Evolutionary conservation across 306 rosid species (phyloP).

Genomic region (Cicer bijugum): DNA sequence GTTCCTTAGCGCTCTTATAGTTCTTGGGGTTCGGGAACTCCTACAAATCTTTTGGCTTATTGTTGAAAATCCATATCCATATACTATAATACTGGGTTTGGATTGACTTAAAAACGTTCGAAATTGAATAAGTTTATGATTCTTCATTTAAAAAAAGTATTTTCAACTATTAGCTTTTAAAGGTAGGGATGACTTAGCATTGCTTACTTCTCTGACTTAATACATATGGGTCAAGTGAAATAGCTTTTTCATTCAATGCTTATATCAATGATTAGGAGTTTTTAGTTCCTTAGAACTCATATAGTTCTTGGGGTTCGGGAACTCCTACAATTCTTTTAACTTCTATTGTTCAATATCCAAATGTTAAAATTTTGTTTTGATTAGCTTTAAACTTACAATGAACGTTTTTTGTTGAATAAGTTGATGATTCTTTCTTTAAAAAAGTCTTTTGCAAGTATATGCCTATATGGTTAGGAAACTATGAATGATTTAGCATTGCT

Average conservation of each 20-base stretch:
- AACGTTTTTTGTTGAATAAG: not conserved
- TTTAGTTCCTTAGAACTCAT: slow-evolving; percentile 33
- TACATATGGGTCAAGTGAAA: slow-evolving; percentile 26
- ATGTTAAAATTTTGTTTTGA: not conserved
- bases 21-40: slow-evolving; percentile 43
- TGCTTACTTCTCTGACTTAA: slow-evolving; percentile 1
- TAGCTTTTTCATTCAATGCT: slow-evolving; percentile 11
- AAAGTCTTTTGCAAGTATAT: not conserved
- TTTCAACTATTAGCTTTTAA: not conserved
- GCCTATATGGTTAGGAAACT: not conserved
- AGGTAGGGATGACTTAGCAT: slow-evolving; percentile 33
- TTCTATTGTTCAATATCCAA: not conserved
- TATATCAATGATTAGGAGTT: slow-evolving; percentile 37
- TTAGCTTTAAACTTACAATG: not conserved
- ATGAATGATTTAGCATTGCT: slow-evolving; percentile 35
- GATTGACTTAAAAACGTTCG: no score
- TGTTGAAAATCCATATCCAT: no score
- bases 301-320: slow-evolving; percentile 46
- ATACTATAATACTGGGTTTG: no score
- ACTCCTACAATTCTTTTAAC: slow-evolving; percentile 36
- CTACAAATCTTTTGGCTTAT: not conserved
- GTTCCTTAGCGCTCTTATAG: slow-evolving; percentile 24
- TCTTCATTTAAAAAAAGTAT: not conserved
- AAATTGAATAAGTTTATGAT: not conserved
- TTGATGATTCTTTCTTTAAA: not conserved